Evolutionary conservation across 1,139 yeast species (phyloP), one percentile per base, ranked within the genome.

Genomic region (Yamadazyma siamensis): DNA sequence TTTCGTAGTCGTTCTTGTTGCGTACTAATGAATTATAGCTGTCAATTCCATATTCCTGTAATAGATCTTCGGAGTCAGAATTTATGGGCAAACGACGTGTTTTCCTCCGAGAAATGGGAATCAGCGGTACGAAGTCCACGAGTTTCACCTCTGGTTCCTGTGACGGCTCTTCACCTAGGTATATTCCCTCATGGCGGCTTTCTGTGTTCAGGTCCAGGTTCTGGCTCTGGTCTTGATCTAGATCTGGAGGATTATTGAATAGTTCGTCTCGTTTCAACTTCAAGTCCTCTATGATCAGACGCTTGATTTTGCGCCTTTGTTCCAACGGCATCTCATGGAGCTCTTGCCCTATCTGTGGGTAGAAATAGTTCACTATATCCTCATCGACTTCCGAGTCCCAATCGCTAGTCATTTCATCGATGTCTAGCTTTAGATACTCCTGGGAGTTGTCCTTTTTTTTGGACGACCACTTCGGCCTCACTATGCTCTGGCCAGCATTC

Each of bases 311-410:
- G 21, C 49, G 36, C 40, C 64, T 65, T 33, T 61, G 68, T 12
- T 65, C 71, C 21, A 40, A 40, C 2, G 63, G 48, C 28, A 65
- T 47, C 22, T 56, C 43, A 2, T 39, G 33, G 9, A 44, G 13
- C 15, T 40, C 41, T 13, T 59, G 62, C 2, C 65, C 59, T n/a
- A 67, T 43, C 31, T 56, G 55, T 0, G 75, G 75, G 39, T 64
- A 67, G 41, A 64, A 65, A 32, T 64, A 65, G 37, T 59, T 59
- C 25, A 68, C 50, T 21, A 68, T 50, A 14, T 59, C 69, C 21
- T 67, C 71, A 38, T 67, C 75, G 9, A 59, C 53, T 8, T 66
- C 72, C 1, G 68, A 59, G 38, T 65, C 71, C 71, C 71, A 67
- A 28, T 64, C 71, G 31, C 48, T 44, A 3, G 44, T 44, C 47